These are phyloP conservation scores for Fusarium tjaetaba DNA, from an alignment of 2,329 filamentous ascomycete species.

Conservation along the genomic window DNA sequence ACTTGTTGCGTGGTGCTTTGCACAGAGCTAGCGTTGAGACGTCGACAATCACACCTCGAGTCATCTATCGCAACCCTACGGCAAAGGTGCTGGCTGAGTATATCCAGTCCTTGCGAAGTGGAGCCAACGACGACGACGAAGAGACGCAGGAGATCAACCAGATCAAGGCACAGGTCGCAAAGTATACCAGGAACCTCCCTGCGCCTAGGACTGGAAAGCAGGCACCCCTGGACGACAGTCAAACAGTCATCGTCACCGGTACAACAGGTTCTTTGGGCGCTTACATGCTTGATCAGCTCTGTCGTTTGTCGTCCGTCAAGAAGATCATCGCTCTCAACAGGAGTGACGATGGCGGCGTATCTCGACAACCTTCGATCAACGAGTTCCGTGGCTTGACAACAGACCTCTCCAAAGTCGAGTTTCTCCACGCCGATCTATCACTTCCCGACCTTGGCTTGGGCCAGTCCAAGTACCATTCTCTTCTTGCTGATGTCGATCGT, in stretches of 20 bases:
- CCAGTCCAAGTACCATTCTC: background rate
- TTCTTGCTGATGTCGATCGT: background rate
- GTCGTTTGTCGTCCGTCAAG: background rate
- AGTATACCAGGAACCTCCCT: background rate
- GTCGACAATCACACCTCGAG: rapidly evolving
- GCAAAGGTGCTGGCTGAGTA: background rate
- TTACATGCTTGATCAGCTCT: conserved; percentile 3
- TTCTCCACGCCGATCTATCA: background rate
- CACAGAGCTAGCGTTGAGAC: rapidly evolving
- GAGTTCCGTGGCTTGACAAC: background rate
- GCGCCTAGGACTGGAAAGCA: rapidly evolving
- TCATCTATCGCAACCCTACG: background rate
- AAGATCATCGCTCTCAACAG: conserved; percentile 1
- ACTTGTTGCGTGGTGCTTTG: rapidly evolving
- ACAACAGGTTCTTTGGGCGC: background rate
- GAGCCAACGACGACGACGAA: rapidly evolving
- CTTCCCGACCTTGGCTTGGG: background rate
- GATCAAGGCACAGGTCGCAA: background rate
- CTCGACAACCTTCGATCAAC: background rate
- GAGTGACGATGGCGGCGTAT: background rate
- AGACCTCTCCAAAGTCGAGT: background rate
- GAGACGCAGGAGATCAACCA: background rate
- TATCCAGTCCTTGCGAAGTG: background rate
- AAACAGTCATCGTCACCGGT: background rate
- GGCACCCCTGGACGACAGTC: rapidly evolving